Evolutionary conservation across 2,329 filamentous ascomycete species (phyloP), one percentile per base, ranked within the genome.

Genomic region (Aspergillus sp.): DNA sequence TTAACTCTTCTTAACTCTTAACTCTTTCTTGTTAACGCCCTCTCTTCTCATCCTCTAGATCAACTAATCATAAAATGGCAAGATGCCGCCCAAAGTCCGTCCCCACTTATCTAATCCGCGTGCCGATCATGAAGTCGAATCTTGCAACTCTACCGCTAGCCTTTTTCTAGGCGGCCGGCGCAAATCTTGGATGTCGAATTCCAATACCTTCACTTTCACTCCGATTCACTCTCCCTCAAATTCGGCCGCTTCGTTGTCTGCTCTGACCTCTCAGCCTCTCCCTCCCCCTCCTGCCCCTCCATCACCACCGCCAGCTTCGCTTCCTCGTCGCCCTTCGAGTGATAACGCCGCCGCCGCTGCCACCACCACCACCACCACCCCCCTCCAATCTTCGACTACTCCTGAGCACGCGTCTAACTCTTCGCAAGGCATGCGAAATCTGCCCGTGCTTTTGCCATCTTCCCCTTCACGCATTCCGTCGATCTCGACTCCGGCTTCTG

Each of bases 121-220:
- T 38, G 47, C 51, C 23, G 56, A 54, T 44, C 41, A 53, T 33
- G 49, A 45, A 19, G 38, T 66, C 30, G 54, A 61, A 38, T 57
- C 58, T 10, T 65, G 62, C 45, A 73, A 73, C 56, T 63, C 62
- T 42, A 73, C 71, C 12, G 65, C 64, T 42, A 68, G 51, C 46
- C 56, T 60, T 45, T 74, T 73, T 52, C 53, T 74, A 20, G 69
- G 69, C 43, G 58, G 63, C 43, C 51, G 58, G 43, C 64, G 62
- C 50, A 66, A 57, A 53, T 57, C 67, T 43, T 73, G 70, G 71
- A 73, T 73, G 67, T 37, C 47, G 48, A 46, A 49, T 44, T n/a
- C 41, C 39, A 25, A 17, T 17, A 42, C 17, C 23, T 37, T 32
- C 20, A 15, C 23, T 43, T 15, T 43, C 13, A n/a, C 45, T 6